Evolutionary conservation across 805 yeast species (phyloP), one percentile per base, ranked within the genome.

Genomic region (Kluyveromyces starmeri): DNA sequence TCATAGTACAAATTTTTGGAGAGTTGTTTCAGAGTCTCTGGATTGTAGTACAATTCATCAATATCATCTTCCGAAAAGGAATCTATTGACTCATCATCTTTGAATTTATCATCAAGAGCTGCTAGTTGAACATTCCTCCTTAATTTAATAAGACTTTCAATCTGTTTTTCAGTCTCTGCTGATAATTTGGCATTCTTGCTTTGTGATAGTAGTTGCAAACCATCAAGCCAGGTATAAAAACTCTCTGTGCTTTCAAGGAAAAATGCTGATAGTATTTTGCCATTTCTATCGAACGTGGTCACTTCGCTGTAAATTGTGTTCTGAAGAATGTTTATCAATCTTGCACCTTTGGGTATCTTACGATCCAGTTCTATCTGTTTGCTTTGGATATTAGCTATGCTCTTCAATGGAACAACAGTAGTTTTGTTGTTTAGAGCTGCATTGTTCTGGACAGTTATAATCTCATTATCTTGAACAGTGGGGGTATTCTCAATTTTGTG

Each of bases 141-240:
- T 20, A 73, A 50, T 19, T 63, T 64, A 19, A 65, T 58, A 32
- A 75, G 50, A 27, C 62, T 60, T 3, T 58, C 56, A 11, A 72
- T 55, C 42, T 73, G 76, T 14, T 46, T 48, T 36, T 55, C 53
- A 5, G 78, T 64, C 13, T 66, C 73, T 1, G 49, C 51, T 1
- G 76, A 68, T 12, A 69, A 41, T 22, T 35, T 14, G 7, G 41
- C 36, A 10, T 36, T 33, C 17, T 39, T 35, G 20, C 29, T 35
- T 48, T 58, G 15, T 46, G 51, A 35, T 22, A 74, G 49, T 50
- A 75, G 59, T 47, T 73, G 74, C 36, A 83, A 54, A 0, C 94
- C 95, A 57, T 84, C 94, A 22, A 79, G 60, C 94, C 94, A 84
- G 6, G 77, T 71, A 35, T 71, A 73, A 27, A 79, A 74, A 32